Conservation (phyloP, 1,284 basidiomycete genomes). For the Malassezia globosa region DNA sequence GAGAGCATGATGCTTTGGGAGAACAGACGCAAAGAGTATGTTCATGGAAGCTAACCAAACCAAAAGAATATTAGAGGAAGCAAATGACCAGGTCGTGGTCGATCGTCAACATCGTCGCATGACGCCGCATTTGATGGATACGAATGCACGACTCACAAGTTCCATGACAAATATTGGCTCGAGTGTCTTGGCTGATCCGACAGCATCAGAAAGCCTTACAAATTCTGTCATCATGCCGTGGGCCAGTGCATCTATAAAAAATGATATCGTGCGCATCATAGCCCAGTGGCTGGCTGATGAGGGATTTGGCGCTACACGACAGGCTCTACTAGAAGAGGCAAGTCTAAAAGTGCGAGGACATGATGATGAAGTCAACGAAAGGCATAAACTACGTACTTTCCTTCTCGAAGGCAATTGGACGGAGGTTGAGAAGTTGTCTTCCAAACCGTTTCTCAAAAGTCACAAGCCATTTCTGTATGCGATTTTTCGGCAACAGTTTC, state of each 20-base stretch:
- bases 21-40: slow-evolving; percentile 11
- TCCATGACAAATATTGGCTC: slow-evolving; percentile 5
- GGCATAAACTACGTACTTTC: slow-evolving; percentile 48
- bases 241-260: slow-evolving; percentile 26
- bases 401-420: slow-evolving; percentile 51
- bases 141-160: slow-evolving; percentile 16
- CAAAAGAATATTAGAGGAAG: slow-evolving; percentile 12
- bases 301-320: slow-evolving; percentile 46
- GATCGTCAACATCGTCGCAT: slow-evolving; percentile 28
- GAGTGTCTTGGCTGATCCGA: not conserved
- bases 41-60: too few relatives aligned
- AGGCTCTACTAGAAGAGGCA: slow-evolving; percentile 48
- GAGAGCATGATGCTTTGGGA: not conserved
- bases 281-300: slow-evolving; percentile 49
- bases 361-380: slow-evolving; percentile 41
- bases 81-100: slow-evolving; percentile 29
- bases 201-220: not conserved
- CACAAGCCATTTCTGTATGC: slow-evolving; percentile 50
- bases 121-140: slow-evolving; percentile 20
- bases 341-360: slow-evolving; percentile 37
- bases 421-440: slow-evolving; percentile 48
- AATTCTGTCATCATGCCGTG: slow-evolving; percentile 34
- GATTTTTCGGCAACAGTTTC: slow-evolving; percentile 48
- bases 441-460: slow-evolving; percentile 49
- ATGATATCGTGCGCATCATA: slow-evolving; percentile 45